Percentiles rank a stretch among this genome's conserved stretches.
These are phyloP conservation scores for Tubosaeta brunneosetosa DNA, from an alignment of 768 basidiomycete species.

Conservation along the genomic window DNA sequence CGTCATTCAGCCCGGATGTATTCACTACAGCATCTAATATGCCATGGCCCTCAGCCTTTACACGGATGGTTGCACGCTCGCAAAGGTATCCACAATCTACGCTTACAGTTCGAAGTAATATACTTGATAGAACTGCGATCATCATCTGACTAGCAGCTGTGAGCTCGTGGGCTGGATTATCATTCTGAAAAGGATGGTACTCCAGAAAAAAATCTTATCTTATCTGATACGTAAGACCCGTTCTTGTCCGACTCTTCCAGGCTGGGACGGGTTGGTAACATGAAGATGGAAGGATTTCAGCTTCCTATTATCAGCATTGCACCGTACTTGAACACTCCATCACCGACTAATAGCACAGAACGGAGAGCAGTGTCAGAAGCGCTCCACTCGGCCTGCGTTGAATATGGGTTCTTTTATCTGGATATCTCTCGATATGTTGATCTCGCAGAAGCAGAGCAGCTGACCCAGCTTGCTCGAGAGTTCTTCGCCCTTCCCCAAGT, in stretches of 20 bases:
- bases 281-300: slow-evolving; percentile 15
- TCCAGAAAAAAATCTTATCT: slow-evolving; percentile 12
- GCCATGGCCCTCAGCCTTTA: neutral
- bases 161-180: neutral
- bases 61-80: neutral
- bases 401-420: slow-evolving; percentile 89
- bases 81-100: neutral
- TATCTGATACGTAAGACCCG: slow-evolving; percentile 1
- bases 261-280: neutral
- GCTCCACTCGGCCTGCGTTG: slow-evolving; percentile 67
- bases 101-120: neutral
- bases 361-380: slow-evolving; percentile 48
- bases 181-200: no score
- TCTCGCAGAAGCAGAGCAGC: slow-evolving; percentile 56
- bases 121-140: neutral
- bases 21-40: slow-evolving; percentile 21
- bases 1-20: slow-evolving; percentile 16
- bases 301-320: slow-evolving; percentile 74
- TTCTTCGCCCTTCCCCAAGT: slow-evolving; percentile 72
- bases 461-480: slow-evolving; percentile 56
- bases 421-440: slow-evolving; percentile 60
- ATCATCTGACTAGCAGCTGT: neutral
- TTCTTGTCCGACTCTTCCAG: neutral
- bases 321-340: slow-evolving; percentile 49
- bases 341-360: slow-evolving; percentile 22